Conservation (phyloP, 2,329 filamentous ascomycete species). For the Penicillium hesseltinei region DNA sequence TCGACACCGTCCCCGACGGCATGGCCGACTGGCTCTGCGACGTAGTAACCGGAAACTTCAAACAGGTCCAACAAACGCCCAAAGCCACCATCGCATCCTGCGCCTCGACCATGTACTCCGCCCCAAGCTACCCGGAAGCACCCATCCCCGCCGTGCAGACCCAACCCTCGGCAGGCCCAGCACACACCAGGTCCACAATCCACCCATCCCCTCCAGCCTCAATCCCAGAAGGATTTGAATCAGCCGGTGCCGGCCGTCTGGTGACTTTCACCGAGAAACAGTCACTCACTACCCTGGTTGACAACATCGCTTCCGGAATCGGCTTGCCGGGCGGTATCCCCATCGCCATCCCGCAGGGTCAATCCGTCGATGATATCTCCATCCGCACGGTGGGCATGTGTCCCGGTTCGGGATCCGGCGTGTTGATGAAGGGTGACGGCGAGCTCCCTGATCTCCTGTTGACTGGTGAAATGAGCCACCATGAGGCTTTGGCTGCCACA, state of each 20-base stretch:
- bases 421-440: slow-evolving; percentile 59
- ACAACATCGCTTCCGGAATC: slow-evolving; percentile 60
- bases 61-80: slow-evolving; percentile 3
- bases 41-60: slow-evolving; percentile 62
- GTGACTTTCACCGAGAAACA: slow-evolving; percentile 56
- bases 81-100: slow-evolving; percentile 15
- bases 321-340: slow-evolving; percentile 66
- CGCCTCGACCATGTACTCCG: slow-evolving; percentile 38
- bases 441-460: slow-evolving; percentile 72
- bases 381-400: slow-evolving; percentile 79
- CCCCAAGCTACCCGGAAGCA: slow-evolving; percentile 40
- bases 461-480: slow-evolving; percentile 90
- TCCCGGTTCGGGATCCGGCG: slow-evolving; percentile 78
- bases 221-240: slow-evolving; percentile 41
- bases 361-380: slow-evolving; percentile 52
- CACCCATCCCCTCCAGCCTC: slow-evolving; percentile 43
- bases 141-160: slow-evolving; percentile 28
- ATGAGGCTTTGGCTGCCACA: slow-evolving; percentile 81
- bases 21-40: slow-evolving; percentile 94
- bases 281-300: slow-evolving; percentile 57
- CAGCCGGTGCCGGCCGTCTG: slow-evolving; percentile 62
- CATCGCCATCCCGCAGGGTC: slow-evolving; percentile 61
- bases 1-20: slow-evolving; percentile 80
- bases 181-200: slow-evolving; percentile 55
- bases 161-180: slow-evolving; percentile 17